A percentile compares a stretch with the other conserved stretches of the same genome.
phyloP scores from a whole-genome alignment of 306 rosid species.

The Cicer yamashitae region DNA sequence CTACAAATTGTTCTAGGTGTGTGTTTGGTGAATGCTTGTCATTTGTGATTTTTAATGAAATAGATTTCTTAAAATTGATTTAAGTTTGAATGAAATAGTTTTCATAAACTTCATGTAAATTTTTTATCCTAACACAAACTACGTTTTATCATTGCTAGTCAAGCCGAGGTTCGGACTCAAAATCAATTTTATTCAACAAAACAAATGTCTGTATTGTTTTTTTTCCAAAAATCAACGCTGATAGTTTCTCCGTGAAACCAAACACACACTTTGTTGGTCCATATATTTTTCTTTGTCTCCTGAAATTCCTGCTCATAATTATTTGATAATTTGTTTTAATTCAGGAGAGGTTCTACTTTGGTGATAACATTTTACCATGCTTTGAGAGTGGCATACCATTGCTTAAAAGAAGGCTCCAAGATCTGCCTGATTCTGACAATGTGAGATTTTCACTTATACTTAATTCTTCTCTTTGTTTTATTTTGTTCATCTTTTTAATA shows the following conservation, averaged over 20 bases:
- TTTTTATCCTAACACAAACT: not conserved
- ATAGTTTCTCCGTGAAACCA: not conserved
- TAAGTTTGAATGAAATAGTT: not conserved
- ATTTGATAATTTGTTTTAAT: slow-evolving; percentile 40
- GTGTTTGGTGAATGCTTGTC: slow-evolving; percentile 26
- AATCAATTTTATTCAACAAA: not conserved
- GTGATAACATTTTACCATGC: slow-evolving; percentile 94
- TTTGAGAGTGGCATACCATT: slow-evolving; percentile 97
- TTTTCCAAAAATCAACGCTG: not conserved
- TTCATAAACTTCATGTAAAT: not conserved
- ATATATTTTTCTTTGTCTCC: slow-evolving; percentile 13
- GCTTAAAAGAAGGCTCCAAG: slow-evolving; percentile 85
- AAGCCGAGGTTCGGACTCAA: not conserved
- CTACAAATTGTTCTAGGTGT: slow-evolving; percentile 28
- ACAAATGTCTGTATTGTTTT: not conserved
- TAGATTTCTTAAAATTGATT: not conserved
- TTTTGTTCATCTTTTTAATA: not conserved
- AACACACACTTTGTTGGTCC: not conserved
- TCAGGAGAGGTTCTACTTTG: slow-evolving; percentile 97
- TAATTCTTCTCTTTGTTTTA: slow-evolving; percentile 6
- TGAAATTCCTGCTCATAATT: slow-evolving; percentile 20
- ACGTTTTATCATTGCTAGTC: not conserved
- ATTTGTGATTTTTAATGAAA: slow-evolving; percentile 15
- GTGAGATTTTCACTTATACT: slow-evolving; percentile 54
- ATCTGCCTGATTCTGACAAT: slow-evolving; percentile 92